phyloP scores from a whole-genome alignment of 2,329 filamentous ascomycete genomes.

The Boeremia lycopersici region DNA sequence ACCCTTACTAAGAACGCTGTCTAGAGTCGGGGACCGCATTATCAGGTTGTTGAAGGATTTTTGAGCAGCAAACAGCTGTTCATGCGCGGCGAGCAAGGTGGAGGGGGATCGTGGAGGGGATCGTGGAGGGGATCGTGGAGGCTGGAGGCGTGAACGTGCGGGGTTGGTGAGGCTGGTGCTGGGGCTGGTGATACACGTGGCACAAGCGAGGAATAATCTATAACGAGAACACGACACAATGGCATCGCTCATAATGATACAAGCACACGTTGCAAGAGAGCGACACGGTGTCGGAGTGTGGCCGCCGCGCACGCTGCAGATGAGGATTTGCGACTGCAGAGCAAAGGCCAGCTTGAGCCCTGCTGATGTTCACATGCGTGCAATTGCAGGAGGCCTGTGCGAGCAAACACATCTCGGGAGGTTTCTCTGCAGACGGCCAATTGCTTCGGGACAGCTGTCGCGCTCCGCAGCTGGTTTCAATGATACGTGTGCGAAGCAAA shows the following conservation, averaged over 20 bases:
- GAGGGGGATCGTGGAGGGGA: neutral
- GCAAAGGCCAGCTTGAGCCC: slow-evolving; percentile 1
- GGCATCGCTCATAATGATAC: neutral
- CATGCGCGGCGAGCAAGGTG: neutral
- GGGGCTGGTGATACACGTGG: neutral
- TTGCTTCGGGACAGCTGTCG: neutral
- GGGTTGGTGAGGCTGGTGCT: neutral
- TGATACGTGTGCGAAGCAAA: neutral
- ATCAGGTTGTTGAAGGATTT: slow-evolving; percentile 29
- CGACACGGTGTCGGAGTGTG: neutral
- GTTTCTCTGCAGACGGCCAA: neutral
- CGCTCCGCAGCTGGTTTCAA: neutral
- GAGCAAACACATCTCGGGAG: neutral
- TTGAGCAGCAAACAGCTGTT: slow-evolving; percentile 12
- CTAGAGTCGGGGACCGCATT: slow-evolving; percentile 24
- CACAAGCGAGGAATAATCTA: slow-evolving; percentile 5
- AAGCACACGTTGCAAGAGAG: neutral
- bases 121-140: neutral
- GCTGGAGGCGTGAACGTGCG: neutral
- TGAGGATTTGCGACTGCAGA: slow-evolving; percentile 13
- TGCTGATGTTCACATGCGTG: neutral
- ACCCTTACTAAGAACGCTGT: slow-evolving; percentile 25
- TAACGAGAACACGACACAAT: slow-evolving; percentile 7
- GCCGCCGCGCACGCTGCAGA: slow-evolving; percentile 1
- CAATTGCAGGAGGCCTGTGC: neutral